Conservation (phyloP, 75 land plant genomes). For the Picea sitchensis region DNA sequence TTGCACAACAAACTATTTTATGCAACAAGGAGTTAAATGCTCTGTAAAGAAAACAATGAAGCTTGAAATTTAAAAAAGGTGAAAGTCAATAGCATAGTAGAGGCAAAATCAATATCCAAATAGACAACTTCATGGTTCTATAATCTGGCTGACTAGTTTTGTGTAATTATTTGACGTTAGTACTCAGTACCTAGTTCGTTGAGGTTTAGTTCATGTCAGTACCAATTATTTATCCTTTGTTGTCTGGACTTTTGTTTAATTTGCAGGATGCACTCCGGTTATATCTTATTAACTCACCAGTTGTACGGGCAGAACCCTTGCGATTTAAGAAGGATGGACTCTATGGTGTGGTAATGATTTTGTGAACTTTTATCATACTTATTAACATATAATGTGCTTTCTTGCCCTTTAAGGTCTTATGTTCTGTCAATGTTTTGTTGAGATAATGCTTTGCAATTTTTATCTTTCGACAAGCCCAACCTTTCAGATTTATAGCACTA, state of each 20-base stretch:
- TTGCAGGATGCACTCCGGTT: constrained; percentile 91
- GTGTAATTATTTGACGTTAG: no score
- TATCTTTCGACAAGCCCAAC: background rate
- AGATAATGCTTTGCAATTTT: background rate
- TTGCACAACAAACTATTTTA: no score
- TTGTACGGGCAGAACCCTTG: constrained; percentile 91
- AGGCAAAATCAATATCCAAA: no score
- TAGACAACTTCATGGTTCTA: no score
- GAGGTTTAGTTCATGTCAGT: no score
- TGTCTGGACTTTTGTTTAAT: background rate
- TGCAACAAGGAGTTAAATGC: no score
- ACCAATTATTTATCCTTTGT: background rate
- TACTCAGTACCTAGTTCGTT: no score
- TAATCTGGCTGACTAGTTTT: no score
- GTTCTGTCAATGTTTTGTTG: background rate
- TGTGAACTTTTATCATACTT: background rate
- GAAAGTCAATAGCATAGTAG: no score
- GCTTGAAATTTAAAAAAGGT: no score
- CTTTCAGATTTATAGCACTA: no score
- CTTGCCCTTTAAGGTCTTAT: background rate
- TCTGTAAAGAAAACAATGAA: no score
- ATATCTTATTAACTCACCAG: constrained; percentile 97
- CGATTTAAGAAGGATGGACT: constrained; percentile 93
- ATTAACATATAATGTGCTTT: background rate
- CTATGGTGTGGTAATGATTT: constrained; percentile 69